Base-by-base conservation (phyloP, 257 asterid species). In the Scutellaria barbata region DNA sequence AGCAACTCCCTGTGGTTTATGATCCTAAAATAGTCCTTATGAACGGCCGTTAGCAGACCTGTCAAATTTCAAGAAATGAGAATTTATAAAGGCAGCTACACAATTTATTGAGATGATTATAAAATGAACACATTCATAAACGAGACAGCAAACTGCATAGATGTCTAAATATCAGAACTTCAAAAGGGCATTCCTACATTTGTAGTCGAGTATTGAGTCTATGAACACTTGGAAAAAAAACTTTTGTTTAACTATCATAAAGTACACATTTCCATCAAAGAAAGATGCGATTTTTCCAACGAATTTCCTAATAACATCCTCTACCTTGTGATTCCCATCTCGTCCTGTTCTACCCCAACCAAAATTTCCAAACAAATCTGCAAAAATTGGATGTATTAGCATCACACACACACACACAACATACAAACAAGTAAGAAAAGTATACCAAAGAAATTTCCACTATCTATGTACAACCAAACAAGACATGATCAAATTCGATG, bases 21-120 rank as follows among this genome's bases (percentile, higher is more conserved):
- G 80, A 95, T 82, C 81, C 78, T 87, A 76, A 92, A 92, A 75
- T 83, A 79, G 78, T 95, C 99, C 90, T 88, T 88, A 48, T 87
- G 99, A 41, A 94, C 85, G 10, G 99, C 96, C 37, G 96, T 95
- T 76, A 95, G 81, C 72, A 95, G 81, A 77, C 99, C 99, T 95
- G 74, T 16, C 25, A 40, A 71, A 73, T 42, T 46, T 61, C 59
- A 63, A 71, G 54, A 63, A 71, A 52, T 11, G 46, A 66, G 0
- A 41, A 16, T 40, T 73, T n/a, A 16, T 10, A 8, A 8, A 57
- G 18, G 43, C 40, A 71, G 63, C 25, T 40, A 51, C 13, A 40
- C 60, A 7, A n/a, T 55, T 64, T 16, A 16, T 43, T 64, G 30
- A 33, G 10, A 61, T 45, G 8, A 45, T 20, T 37, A 17, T 30